phyloP scores from a whole-genome alignment of 306 rosid genomes.

The Prunus armeniaca region DNA sequence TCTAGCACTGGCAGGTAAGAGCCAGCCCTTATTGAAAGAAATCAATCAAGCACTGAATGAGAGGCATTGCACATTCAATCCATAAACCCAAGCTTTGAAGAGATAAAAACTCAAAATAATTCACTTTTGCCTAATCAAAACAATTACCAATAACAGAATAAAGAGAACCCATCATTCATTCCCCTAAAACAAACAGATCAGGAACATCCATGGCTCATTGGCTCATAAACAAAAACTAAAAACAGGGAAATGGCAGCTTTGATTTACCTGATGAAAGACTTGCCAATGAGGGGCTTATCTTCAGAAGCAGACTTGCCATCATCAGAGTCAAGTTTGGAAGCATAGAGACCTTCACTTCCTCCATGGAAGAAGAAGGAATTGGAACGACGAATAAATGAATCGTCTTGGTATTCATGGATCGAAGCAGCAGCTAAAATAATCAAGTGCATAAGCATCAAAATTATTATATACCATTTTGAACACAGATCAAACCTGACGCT shows the following conservation, averaged over 20 bases:
- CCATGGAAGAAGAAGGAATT: slow-evolving; percentile 84
- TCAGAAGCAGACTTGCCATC: slow-evolving; percentile 34
- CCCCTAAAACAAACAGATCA: slow-evolving; percentile 32
- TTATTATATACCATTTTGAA: slow-evolving; percentile 23
- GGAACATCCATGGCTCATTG: neutral
- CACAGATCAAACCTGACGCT: slow-evolving; percentile 26
- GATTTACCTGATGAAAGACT: slow-evolving; percentile 65
- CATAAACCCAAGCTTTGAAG: neutral
- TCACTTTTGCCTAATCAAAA: slow-evolving; percentile 1
- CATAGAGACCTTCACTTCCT: slow-evolving; percentile 77
- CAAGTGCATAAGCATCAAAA: slow-evolving; percentile 14
- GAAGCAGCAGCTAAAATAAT: slow-evolving; percentile 53
- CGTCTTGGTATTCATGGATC: slow-evolving; percentile 65
- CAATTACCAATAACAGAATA: neutral
- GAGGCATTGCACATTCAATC: neutral
- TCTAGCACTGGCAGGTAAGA: neutral
- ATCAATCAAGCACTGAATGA: neutral
- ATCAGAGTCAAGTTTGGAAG: slow-evolving; percentile 34
- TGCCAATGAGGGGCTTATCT: slow-evolving; percentile 55
- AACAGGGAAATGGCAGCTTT: neutral
- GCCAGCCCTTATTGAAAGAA: slow-evolving; percentile 3
- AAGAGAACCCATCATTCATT: slow-evolving; percentile 8
- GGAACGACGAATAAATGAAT: slow-evolving; percentile 55
- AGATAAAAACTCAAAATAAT: slow-evolving; percentile 5
- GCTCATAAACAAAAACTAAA: neutral